Base-by-base conservation (phyloP, 2,329 filamentous ascomycete genomes). In the Botrytis fragariae region DNA sequence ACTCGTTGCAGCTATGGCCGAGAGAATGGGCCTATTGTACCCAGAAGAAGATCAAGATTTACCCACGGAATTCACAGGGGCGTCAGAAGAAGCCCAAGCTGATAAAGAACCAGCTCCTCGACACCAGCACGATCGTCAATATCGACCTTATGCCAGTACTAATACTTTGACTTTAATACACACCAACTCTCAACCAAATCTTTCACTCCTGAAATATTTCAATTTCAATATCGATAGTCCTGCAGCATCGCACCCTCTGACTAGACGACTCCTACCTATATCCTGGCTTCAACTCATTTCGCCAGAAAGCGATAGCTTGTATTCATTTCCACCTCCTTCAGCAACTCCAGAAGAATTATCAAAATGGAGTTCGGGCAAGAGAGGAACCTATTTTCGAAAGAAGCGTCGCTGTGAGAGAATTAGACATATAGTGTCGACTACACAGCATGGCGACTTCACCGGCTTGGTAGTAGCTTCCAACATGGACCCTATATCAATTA, bases 261-360 rank as follows among this genome's bases (percentile, higher is more conserved):
- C 92, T 82, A 91, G 88, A 25, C 91, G 96, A 80, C 89, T 99
- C 69, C 91, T 95, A 79, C 89, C 92, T 8, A 85, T 98, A 44
- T 95, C 93, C 42, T 99, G 95, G 95, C 88, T 99, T 3, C 95
- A 98, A 82, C 89, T 99, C 8, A 84, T 98, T 25, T 87, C 92
- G 37, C 96, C 96, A 0, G 84, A 88, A 51, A 85, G 89, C 44
- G 96, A 98, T 81, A 87, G 88, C 0, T 89, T 92, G 6, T 97
- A 97, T 82, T 83, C 85, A 45, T 87, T 88, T 39, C 87, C 91
- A 71, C 92, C 94, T 0, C 85, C 89, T 0, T 80, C 84, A 0
- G 85, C 91, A 1, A 79, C 89, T 0, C 85, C 90, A 0, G 88
- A 90, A 25, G 86, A 88, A 37, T 84, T 98, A 2, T 84, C 88